phyloP scores from a whole-genome alignment of 1,284 basidiomycete genomes.

The Phylloboletellus chloephorus region DNA sequence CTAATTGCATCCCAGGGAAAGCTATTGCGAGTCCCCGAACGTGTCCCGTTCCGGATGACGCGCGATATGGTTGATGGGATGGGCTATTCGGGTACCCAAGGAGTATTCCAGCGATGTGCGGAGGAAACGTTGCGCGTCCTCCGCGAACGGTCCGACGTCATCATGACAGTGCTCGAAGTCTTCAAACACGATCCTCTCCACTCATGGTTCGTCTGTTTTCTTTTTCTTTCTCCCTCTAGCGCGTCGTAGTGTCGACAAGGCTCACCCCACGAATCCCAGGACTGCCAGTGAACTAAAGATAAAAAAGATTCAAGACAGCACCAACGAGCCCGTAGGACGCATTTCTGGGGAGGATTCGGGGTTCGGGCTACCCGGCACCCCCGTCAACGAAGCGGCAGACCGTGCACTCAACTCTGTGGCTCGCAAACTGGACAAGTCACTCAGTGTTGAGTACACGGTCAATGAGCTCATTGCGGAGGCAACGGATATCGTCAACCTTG shows the following conservation, averaged over 20 bases:
- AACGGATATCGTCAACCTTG: conserved; percentile 72
- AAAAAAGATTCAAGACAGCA: conserved; percentile 48
- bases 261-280: conserved; percentile 39
- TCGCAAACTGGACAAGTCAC: conserved; percentile 74
- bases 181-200: conserved; percentile 97
- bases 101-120: conserved; percentile 92
- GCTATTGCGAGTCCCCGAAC: conserved; percentile 76
- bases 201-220: conserved; percentile 60
- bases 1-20: conserved; percentile 57
- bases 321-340: conserved; percentile 21
- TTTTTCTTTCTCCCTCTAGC: conserved; percentile 1
- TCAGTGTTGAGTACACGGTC: conserved; percentile 91
- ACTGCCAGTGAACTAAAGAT: conserved; percentile 70
- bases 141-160: conserved; percentile 77
- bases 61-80: conserved; percentile 92
- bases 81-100: conserved; percentile 85
- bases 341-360: conserved; percentile 19
- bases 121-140: conserved; percentile 93
- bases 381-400: conserved; percentile 84
- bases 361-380: conserved; percentile 47
- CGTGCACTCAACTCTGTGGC: conserved; percentile 77
- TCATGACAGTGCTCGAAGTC: conserved; percentile 94
- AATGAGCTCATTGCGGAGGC: conserved; percentile 92
- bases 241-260: not conserved
- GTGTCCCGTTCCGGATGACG: conserved; percentile 93